A percentile compares a stretch with the other conserved stretches of the same genome.
phyloP scores from a whole-genome alignment of 2,329 filamentous ascomycete genomes.

The Teratosphaeria destructans region DNA sequence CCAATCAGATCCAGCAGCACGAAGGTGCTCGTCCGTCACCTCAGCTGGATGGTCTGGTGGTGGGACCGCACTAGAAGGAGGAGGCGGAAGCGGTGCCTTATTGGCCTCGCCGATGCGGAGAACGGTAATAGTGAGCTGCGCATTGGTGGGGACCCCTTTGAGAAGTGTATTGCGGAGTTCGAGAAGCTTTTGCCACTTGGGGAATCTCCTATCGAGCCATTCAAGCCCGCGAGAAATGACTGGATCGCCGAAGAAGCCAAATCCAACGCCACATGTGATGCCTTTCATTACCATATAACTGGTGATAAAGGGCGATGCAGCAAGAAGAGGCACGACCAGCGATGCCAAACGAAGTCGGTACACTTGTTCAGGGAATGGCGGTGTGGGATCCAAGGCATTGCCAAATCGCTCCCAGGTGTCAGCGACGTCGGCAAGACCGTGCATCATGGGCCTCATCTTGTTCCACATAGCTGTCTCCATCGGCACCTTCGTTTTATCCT shows the following conservation, averaged over 20 bases:
- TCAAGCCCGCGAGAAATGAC: slow-evolving; percentile 51
- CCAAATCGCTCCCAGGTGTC: slow-evolving; percentile 55
- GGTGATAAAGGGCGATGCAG: slow-evolving; percentile 34
- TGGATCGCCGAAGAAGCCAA: slow-evolving; percentile 72
- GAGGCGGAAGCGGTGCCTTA: slow-evolving; percentile 62
- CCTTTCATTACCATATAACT: slow-evolving; percentile 50
- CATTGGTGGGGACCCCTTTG: slow-evolving; percentile 75
- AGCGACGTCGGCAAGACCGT: slow-evolving; percentile 46
- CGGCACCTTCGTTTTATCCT: slow-evolving; percentile 70
- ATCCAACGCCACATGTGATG: slow-evolving; percentile 56
- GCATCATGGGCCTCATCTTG: slow-evolving; percentile 65
- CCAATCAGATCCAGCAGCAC: slow-evolving; percentile 41
- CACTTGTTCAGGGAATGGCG: slow-evolving; percentile 36
- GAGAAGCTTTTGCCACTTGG: slow-evolving; percentile 64
- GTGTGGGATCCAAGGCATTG: slow-evolving; percentile 43
- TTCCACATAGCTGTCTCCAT: slow-evolving; percentile 69
- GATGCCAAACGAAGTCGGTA: slow-evolving; percentile 37
- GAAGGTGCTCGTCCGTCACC: slow-evolving; percentile 40
- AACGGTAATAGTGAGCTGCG: slow-evolving; percentile 70
- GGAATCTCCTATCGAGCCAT: slow-evolving; percentile 51
- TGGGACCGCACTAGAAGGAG: slow-evolving; percentile 35
- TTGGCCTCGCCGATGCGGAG: slow-evolving; percentile 74
- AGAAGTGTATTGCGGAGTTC: slow-evolving; percentile 67
- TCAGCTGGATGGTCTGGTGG: slow-evolving; percentile 42
- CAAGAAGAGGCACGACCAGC: slow-evolving; percentile 34